Base-by-base conservation (phyloP, 2,329 filamentous ascomycete species). In the Bertia moriformis region DNA sequence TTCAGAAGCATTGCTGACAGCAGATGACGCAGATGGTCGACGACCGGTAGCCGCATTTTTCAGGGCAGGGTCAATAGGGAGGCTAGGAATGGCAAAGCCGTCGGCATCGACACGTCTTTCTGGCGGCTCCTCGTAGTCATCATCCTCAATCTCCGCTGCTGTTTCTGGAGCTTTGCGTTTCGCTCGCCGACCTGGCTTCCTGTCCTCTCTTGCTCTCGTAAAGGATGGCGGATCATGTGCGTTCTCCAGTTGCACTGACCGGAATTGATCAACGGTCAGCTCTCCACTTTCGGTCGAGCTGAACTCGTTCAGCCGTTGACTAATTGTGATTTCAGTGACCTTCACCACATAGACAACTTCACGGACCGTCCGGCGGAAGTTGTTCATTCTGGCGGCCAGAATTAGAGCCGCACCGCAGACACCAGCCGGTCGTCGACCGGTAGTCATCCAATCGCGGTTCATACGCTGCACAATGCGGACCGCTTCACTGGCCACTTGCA, bases 301-400 rank as follows among this genome's bases (percentile, higher is more conserved):
- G 55, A 83, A 85, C 48, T 85, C 80, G 41, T 79, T 72, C 12
- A 85, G 57, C 47, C 80, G 75, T 49, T 80, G 76, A 42, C 73
- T 72, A 47, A 85, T 78, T 4, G 80, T 85, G 19, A 77, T 64
- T 45, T 83, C 79, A 13, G 78, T 78, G 15, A 84, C 78, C 51
- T 82, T 83, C 44, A 83, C 78, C 7, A 83, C 71, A 47, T 82
- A 83, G n/a, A 84, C 79, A 3, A 84, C 74, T 52, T 85, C 80
- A 27, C 79, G 70, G 14, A 83, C 67, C 1, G 76, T 81, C 18
- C 80, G 69, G 19, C 78, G 73, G 53, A 81, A 84, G 51, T 84
- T 83, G 61, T 84, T 83, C 79, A 84, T 84, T 40, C 80, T 73
- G 14, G 80, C 79, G 22, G 80, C 80, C 27, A 84, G 65, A 43